Evolutionary conservation across 352 stramenopile genomes (phyloP).

Genomic region (Phytophthora colocasiae): DNA sequence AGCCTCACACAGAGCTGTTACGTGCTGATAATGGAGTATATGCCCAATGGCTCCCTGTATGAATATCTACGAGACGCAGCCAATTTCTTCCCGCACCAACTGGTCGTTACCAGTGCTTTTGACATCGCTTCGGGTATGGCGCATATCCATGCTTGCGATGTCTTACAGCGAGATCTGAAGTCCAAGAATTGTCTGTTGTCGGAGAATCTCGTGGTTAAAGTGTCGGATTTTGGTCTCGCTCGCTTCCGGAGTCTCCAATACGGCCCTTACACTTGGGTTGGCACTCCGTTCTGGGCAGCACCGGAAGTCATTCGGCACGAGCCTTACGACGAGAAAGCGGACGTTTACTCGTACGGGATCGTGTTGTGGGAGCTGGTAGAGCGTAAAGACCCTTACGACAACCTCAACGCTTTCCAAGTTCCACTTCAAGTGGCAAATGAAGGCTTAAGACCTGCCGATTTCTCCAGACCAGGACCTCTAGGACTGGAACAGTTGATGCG

Average conservation of each 20-base stretch:
- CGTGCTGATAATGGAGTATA: conserved; percentile 89
- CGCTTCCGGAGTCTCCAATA: conserved; percentile 54
- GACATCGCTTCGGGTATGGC: conserved; percentile 76
- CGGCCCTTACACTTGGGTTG: conserved; percentile 74
- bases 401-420: conserved; percentile 81
- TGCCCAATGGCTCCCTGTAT: conserved; percentile 86
- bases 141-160: conserved; percentile 59
- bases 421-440: conserved; percentile 77
- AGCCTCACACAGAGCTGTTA: conserved; percentile 81
- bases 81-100: conserved; percentile 74
- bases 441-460: conserved; percentile 58
- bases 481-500: conserved; percentile 76
- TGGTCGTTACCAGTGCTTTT: conserved; percentile 65
- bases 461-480: conserved; percentile 56
- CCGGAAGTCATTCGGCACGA: conserved; percentile 84
- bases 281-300: conserved; percentile 81
- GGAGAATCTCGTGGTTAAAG: conserved; percentile 80
- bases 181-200: conserved; percentile 84
- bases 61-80: conserved; percentile 77
- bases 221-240: conserved; percentile 77
- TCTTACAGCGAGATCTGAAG: conserved; percentile 81
- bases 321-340: conserved; percentile 76
- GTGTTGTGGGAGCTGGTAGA: conserved; percentile 83
- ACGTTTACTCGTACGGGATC: conserved; percentile 82
- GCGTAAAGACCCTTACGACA: conserved; percentile 75